A percentile compares a stretch with the other conserved stretches of the same genome.
phyloP scores from a whole-genome alignment of 352 stramenopile genomes.

The Pythium grandisporangium region DNA sequence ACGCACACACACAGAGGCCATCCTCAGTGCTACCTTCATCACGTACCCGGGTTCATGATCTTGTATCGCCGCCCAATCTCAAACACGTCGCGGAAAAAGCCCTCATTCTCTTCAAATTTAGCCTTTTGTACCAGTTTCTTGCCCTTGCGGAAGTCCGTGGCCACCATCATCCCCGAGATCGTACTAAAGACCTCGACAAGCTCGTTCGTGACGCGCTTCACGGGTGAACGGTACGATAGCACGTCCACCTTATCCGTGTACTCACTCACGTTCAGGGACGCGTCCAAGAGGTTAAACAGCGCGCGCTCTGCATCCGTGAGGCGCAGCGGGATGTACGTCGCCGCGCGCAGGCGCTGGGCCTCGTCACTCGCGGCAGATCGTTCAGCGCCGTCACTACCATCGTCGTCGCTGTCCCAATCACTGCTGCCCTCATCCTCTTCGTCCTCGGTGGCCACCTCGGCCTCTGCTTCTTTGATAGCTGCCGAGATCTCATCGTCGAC shows the following conservation, averaged over 20 bases:
- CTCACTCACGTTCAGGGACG: constrained; percentile 78
- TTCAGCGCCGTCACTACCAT: constrained; percentile 23
- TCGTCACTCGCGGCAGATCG: background rate
- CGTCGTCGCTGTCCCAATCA: constrained; percentile 19
- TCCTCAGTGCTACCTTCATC: too few relatives aligned
- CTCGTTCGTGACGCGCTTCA: constrained; percentile 66
- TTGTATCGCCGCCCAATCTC: constrained; percentile 93
- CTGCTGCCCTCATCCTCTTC: constrained; percentile 14
- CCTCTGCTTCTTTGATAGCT: background rate
- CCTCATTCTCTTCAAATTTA: constrained; percentile 67
- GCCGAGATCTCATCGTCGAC: too few relatives aligned
- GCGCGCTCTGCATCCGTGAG: constrained; percentile 55
- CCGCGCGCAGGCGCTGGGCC: constrained; percentile 20
- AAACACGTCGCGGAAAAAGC: constrained; percentile 80
- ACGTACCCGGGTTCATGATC: constrained; percentile 84
- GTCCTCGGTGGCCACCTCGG: background rate
- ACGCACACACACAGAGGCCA: too few relatives aligned
- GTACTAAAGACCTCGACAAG: constrained; percentile 58
- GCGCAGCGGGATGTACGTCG: constrained; percentile 56
- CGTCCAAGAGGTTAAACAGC: constrained; percentile 73
- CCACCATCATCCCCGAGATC: constrained; percentile 50
- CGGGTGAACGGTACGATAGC: constrained; percentile 53
- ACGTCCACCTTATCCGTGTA: constrained; percentile 93
- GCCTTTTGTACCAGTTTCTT: constrained; percentile 42
- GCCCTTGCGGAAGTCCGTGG: constrained; percentile 50